A percentile compares a stretch with the other conserved stretches of the same genome.
These are phyloP conservation scores for Dictyostelium intermedium DNA, from an alignment of 78 protist species.

Conservation along the genomic window DNA sequence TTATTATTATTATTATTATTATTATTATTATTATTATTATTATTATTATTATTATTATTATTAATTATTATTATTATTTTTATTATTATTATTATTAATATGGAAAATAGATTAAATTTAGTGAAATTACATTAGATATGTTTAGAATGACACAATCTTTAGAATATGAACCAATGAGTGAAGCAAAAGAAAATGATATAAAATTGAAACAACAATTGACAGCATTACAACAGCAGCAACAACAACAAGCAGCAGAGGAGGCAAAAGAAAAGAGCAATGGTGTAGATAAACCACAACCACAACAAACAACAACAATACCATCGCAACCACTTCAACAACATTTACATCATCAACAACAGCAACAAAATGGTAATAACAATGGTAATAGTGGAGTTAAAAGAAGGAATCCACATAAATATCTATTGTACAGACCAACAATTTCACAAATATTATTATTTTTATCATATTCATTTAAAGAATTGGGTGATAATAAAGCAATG, in stretches of 20 bases:
- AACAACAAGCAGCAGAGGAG: background rate
- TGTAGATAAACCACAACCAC: background rate
- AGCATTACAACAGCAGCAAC: background rate
- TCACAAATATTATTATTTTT: slow-evolving; percentile 63
- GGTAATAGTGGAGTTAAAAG: background rate
- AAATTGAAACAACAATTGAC: background rate
- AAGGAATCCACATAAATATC: slow-evolving; percentile 73
- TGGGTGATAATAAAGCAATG: slow-evolving; percentile 50
- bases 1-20: no score
- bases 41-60: no score
- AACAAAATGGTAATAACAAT: background rate
- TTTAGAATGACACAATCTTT: slow-evolving; percentile 75
- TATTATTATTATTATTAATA: no score
- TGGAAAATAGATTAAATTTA: slow-evolving; percentile 59
- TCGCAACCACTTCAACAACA: background rate
- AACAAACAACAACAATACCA: background rate
- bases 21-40: no score
- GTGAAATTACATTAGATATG: slow-evolving; percentile 83
- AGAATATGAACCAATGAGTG: slow-evolving; percentile 46
- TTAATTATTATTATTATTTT: no score
- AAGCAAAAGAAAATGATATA: background rate
- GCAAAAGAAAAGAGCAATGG: background rate
- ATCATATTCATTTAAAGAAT: slow-evolving; percentile 53
- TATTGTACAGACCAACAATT: slow-evolving; percentile 71
- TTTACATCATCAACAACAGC: background rate